phyloP scores from a whole-genome alignment of 2,329 filamentous ascomycete genomes.

The Atkinsonella texensis region DNA sequence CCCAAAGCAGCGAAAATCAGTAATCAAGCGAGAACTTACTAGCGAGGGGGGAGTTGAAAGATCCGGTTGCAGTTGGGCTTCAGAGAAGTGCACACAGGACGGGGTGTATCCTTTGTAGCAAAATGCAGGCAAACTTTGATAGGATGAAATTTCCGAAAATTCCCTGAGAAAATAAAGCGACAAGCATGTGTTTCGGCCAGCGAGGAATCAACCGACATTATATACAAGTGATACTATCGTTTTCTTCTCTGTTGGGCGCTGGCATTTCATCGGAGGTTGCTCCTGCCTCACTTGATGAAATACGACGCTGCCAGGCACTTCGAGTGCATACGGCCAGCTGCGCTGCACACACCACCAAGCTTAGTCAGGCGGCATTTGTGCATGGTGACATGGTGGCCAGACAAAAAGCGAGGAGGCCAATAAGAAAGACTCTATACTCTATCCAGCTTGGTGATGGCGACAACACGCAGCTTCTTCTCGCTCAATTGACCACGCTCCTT shows the following conservation, averaged over 20 bases:
- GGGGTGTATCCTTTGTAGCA: too few species aligned
- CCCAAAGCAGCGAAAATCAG: not conserved
- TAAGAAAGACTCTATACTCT: not conserved
- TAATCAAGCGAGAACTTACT: not conserved
- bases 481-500: constrained; percentile 19
- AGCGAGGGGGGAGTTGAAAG: too few species aligned
- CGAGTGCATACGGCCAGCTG: not conserved
- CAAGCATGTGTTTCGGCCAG: too few species aligned
- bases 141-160: too few species aligned
- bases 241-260: too few species aligned
- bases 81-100: too few species aligned
- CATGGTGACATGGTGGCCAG: constrained; percentile 4
- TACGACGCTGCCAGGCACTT: not conserved
- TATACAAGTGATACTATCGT: too few species aligned
- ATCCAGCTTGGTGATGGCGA: not conserved
- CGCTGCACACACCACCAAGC: not conserved
- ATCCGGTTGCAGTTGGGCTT: too few species aligned
- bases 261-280: not conserved
- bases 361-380: not conserved
- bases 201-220: too few species aligned
- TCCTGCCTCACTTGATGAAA: not conserved
- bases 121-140: too few species aligned
- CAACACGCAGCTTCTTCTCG: not conserved
- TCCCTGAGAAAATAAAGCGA: too few species aligned
- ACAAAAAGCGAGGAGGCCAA: not conserved